A percentile compares a stretch with the other conserved stretches of the same genome.
These are phyloP conservation scores for Tolypocladium inflatum DNA, from an alignment of 2,329 filamentous ascomycete species.

Conservation along the genomic window DNA sequence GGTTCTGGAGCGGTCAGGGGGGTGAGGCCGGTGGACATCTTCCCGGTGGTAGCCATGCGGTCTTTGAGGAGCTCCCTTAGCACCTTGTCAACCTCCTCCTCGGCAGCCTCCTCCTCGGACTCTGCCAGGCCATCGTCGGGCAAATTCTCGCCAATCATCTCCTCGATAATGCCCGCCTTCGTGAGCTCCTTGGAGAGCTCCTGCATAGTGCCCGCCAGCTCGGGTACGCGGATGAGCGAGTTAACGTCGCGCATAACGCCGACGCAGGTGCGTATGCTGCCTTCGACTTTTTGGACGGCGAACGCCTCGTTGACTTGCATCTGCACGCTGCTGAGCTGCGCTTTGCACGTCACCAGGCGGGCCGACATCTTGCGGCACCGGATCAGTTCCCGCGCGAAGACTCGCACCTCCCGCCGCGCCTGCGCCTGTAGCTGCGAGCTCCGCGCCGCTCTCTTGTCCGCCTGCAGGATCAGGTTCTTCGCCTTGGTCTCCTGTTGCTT, in stretches of 20 bases:
- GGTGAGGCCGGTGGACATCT: no score
- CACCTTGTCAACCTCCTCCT: slow-evolving; percentile 83
- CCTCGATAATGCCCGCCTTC: slow-evolving; percentile 93
- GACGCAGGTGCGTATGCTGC: slow-evolving; percentile 74
- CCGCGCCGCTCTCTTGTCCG: slow-evolving; percentile 70
- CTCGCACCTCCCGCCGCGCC: slow-evolving; percentile 71
- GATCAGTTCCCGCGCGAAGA: slow-evolving; percentile 81
- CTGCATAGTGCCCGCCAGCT: slow-evolving; percentile 80
- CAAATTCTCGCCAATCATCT: slow-evolving; percentile 84
- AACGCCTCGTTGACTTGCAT: slow-evolving; percentile 99
- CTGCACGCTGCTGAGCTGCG: slow-evolving; percentile 82
- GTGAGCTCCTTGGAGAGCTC: slow-evolving; percentile 80
- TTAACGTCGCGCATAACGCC: slow-evolving; percentile 98
- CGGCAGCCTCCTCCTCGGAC: slow-evolving; percentile 66
- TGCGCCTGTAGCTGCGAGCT: slow-evolving; percentile 72
- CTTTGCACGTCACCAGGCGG: slow-evolving; percentile 79
- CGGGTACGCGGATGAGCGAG: slow-evolving; percentile 69
- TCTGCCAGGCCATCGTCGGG: slow-evolving; percentile 64
- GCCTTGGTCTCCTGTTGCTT: slow-evolving; percentile 76
- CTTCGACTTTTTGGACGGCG: slow-evolving; percentile 89
- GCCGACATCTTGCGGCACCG: slow-evolving; percentile 65
- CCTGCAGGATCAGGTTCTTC: slow-evolving; percentile 72
- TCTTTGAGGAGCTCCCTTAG: slow-evolving; percentile 84
- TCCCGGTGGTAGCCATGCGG: slow-evolving; percentile 49
- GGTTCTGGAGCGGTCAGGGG: slow-evolving; percentile 33